Evolutionary conservation across 441 rosid species (phyloP), one percentile per base, ranked within the genome.

Genomic region (Viola pubescens): DNA sequence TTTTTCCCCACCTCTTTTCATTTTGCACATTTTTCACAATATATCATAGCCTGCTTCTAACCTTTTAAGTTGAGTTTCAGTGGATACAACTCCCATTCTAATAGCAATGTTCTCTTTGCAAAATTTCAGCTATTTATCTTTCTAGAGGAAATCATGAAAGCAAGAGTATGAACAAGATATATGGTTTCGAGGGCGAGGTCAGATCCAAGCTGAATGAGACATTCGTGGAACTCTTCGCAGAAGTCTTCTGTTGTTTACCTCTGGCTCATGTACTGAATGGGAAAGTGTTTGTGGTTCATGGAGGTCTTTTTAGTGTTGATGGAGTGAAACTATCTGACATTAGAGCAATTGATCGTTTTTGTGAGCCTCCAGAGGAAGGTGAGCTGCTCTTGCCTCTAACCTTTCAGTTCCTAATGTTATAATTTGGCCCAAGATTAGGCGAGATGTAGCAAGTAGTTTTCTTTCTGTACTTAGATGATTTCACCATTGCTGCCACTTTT

Each of bases 281-380:
- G 64, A 94, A 90, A 80, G 74, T 90, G 39, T 86, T 94, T 2
- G 91, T 90, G 47, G 97, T 90, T 59, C 99, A 94, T 76, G 99
- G 97, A 70, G 99, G 97, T 60, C 95, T 94, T 61, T 94, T 94
- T 65, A 94, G 97, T 73, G 86, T 82, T 9, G 99, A 94, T 45
- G 99, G 97, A 45, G 97, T 94, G 58, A 90, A 90, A 69, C 86
- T 94, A 48, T 81, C 94, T 5, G 96, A 90, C 59, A 90, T 94
- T 64, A 77, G 69, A 73, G 87, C 89, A 51, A 82, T 94, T 39
- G 86, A 94, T 72, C 77, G 99, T 26, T 90, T 94, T 73, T 85
- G 96, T 56, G 99, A 94, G 80, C 99, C 99, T 72, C 96, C 95
- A 0, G 97, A 94, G 77, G 99, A 94, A 88, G 98, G 98, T 92